phyloP scores from a whole-genome alignment of 768 basidiomycete genomes.

The Amanita phalloides region DNA sequence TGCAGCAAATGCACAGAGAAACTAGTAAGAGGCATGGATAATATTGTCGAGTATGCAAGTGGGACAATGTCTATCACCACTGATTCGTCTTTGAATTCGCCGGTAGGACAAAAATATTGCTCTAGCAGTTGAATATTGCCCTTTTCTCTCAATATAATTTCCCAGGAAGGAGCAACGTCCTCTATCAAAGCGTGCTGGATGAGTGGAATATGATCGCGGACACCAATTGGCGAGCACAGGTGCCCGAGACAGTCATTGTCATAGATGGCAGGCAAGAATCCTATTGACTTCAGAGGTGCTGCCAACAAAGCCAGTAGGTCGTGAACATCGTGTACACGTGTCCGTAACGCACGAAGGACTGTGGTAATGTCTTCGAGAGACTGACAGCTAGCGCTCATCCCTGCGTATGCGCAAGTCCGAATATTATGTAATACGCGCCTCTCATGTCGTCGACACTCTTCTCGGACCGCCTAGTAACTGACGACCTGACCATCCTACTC shows the following conservation, averaged over 20 bases:
- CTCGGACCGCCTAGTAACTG: conserved; percentile 56
- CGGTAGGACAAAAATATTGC: conserved; percentile 68
- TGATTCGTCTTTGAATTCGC: conserved; percentile 36
- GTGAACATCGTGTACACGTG: conserved; percentile 35
- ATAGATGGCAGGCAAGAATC: conserved; percentile 52
- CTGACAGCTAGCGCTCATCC: not conserved
- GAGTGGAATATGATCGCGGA: conserved; percentile 32
- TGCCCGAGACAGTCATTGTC: conserved; percentile 29
- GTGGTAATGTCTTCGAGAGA: conserved; percentile 20
- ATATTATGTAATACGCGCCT: not conserved
- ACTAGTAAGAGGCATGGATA: conserved; percentile 34
- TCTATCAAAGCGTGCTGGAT: conserved; percentile 61
- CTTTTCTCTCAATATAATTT: conserved; percentile 37
- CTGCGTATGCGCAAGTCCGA: too few species aligned
- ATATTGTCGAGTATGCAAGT: conserved; percentile 55
- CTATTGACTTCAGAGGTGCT: conserved; percentile 44
- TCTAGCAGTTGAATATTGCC: conserved; percentile 34
- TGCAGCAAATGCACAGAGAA: conserved; percentile 44
- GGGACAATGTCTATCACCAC: conserved; percentile 39
- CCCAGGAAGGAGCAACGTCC: conserved; percentile 64
- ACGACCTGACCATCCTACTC: conserved; percentile 71
- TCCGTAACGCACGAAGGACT: conserved; percentile 32
- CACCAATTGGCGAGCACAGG: conserved; percentile 21
- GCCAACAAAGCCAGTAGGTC: conserved; percentile 46
- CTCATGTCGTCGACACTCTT: conserved; percentile 19